These are phyloP conservation scores for Delonix regia DNA, from an alignment of 306 rosid genomes.

Conservation along the genomic window DNA sequence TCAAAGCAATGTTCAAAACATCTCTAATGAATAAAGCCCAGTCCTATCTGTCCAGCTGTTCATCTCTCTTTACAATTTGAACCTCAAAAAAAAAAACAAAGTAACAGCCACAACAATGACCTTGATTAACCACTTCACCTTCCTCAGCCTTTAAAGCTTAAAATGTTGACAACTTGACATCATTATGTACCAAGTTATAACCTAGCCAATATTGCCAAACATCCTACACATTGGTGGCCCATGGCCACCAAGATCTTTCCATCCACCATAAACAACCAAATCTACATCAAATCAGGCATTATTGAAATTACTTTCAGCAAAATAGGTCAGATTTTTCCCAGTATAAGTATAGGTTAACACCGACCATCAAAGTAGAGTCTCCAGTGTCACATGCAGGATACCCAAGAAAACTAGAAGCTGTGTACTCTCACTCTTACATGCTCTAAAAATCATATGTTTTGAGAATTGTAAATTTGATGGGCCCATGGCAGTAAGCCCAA, in stretches of 20 bases:
- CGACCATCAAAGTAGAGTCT: neutral
- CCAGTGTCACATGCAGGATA: neutral
- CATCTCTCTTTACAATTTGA: neutral
- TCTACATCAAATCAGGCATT: neutral
- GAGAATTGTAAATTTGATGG: neutral
- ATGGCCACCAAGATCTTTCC: neutral
- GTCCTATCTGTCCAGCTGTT: neutral
- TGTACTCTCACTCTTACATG: neutral
- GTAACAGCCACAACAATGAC: neutral
- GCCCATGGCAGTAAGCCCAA: no score
- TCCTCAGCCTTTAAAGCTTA: neutral
- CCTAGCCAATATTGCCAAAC: constrained; percentile 5
- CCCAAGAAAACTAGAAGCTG: neutral
- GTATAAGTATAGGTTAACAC: neutral
- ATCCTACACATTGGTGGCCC: neutral
- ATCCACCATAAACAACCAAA: neutral
- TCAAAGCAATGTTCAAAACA: neutral
- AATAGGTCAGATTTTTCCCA: no score
- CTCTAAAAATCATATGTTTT: neutral
- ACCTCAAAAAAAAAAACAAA: neutral
- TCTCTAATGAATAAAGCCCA: neutral
- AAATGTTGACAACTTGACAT: constrained; percentile 6
- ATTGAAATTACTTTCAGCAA: neutral
- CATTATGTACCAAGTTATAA: constrained; percentile 2
- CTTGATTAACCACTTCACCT: constrained; percentile 7